Conservation (phyloP, 2,329 filamentous ascomycete species). For the Trichoderma breve region DNA sequence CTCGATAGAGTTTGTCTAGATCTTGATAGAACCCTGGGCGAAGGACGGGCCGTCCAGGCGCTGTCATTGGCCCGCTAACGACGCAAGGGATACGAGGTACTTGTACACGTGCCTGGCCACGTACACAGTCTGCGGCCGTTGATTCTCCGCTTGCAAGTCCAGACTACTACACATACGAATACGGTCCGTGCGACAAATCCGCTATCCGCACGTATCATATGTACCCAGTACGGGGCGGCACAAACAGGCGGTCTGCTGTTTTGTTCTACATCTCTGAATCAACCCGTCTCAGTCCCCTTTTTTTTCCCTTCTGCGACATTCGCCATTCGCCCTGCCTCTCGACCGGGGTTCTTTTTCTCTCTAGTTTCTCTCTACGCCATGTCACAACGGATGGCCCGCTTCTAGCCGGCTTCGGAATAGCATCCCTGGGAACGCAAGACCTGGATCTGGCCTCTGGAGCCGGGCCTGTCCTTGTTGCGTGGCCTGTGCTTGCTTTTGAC, state of each 20-base stretch:
- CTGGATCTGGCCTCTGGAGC: constrained; percentile 10
- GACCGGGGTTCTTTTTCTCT: not conserved
- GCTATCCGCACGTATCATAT: not conserved
- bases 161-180: not conserved
- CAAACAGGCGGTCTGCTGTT: constrained; percentile 17
- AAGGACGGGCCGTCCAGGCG: not conserved
- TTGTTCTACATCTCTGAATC: constrained; percentile 12
- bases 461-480: not conserved
- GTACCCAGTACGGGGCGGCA: not conserved
- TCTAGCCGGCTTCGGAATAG: constrained; percentile 16
- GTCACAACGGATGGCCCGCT: constrained; percentile 16
- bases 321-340: constrained; percentile 7
- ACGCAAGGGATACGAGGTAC: not conserved
- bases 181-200: not conserved
- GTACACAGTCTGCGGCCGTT: constrained; percentile 12
- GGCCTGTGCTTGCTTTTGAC: constrained; percentile 6
- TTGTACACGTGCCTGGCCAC: constrained; percentile 10
- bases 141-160: not conserved
- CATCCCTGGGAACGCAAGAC: not conserved
- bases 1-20: constrained; percentile 20
- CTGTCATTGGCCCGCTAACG: constrained; percentile 1
- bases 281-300: constrained; percentile 6
- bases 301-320: not conserved
- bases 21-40: constrained; percentile 11
- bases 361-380: not conserved